Evolutionary conservation across 1,139 yeast genomes (phyloP).

Genomic region (Kodamaea ohmeri): DNA sequence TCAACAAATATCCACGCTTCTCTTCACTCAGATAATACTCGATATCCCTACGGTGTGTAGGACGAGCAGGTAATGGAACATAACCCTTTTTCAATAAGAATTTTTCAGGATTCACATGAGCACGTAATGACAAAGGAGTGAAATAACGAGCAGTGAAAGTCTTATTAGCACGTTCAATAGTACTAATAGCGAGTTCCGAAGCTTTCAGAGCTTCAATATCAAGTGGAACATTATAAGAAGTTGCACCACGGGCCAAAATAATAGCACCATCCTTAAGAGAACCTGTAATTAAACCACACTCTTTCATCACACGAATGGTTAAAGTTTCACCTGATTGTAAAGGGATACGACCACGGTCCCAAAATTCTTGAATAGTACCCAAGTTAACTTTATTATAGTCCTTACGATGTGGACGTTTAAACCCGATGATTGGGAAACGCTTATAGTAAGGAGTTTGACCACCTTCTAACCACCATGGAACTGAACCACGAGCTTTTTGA

Average conservation of each 20-base stretch:
- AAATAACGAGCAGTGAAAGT: conserved; percentile 71
- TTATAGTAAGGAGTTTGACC: conserved; percentile 95
- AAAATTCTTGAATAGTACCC: conserved; percentile 57
- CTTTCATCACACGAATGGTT: conserved; percentile 61
- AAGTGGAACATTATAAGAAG: conserved; percentile 55
- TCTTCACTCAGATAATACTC: conserved; percentile 70
- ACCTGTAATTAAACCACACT: conserved; percentile 71
- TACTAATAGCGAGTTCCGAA: conserved; percentile 65
- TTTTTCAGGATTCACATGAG: conserved; percentile 73
- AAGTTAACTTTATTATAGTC: conserved; percentile 55
- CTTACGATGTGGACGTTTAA: conserved; percentile 56
- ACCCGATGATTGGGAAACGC: conserved; percentile 88
- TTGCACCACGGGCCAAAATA: conserved; percentile 67
- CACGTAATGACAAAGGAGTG: conserved; percentile 63
- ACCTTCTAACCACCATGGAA: conserved; percentile 96
- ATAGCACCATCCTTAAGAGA: conserved; percentile 77
- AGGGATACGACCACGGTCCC: conserved; percentile 66
- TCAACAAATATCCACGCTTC: conserved; percentile 71
- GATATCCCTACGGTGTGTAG: conserved; percentile 78
- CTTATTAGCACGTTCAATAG: conserved; percentile 73
- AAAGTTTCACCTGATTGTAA: conserved; percentile 63
- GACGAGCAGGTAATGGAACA: conserved; percentile 82
- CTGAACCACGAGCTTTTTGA: conserved; percentile 92
- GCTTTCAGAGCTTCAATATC: conserved; percentile 83
- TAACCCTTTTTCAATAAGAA: conserved; percentile 69